phyloP scores from a whole-genome alignment of 2,329 filamentous ascomycete genomes.

The Fusarium clavum region DNA sequence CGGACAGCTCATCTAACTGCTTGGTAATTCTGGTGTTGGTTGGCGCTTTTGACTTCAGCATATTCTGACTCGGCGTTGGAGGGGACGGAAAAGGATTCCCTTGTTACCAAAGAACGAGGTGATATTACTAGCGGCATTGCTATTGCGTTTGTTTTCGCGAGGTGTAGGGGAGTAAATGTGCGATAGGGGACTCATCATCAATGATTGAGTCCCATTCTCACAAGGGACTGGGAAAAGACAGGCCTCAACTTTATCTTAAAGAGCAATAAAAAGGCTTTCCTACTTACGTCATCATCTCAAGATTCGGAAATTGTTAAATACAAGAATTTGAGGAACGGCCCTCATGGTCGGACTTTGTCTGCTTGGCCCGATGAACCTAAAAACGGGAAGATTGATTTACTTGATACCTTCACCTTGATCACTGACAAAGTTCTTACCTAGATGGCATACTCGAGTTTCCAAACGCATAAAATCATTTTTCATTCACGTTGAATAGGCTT shows the following conservation, averaged over 20 bases:
- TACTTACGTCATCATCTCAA: not conserved
- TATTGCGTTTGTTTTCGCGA: slow-evolving; percentile 39
- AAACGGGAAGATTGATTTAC: not conserved
- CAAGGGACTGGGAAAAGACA: not conserved
- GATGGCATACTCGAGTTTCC: not conserved
- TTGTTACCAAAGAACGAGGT: slow-evolving; percentile 35
- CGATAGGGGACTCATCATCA: not conserved
- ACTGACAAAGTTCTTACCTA: not conserved
- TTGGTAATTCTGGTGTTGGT: slow-evolving; percentile 38
- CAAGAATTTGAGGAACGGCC: not conserved
- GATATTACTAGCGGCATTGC: slow-evolving; percentile 30
- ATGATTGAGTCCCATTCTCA: not conserved
- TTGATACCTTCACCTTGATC: not conserved
- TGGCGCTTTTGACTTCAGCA: slow-evolving; percentile 39
- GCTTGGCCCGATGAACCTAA: not conserved
- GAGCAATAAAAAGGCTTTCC: not conserved
- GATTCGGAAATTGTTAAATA: not conserved
- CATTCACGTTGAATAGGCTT: slow-evolving; percentile 26
- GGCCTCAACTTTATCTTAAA: not conserved
- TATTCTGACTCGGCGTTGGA: slow-evolving; percentile 44
- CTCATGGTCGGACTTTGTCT: not conserved
- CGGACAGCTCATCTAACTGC: slow-evolving; percentile 1
- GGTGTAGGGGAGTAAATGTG: slow-evolving; percentile 32
- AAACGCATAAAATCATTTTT: slow-evolving; percentile 24
- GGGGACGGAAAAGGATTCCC: slow-evolving; percentile 49